These are phyloP conservation scores for Rehmannia glutinosa DNA, from an alignment of 257 asterid genomes.

Conservation along the genomic window DNA sequence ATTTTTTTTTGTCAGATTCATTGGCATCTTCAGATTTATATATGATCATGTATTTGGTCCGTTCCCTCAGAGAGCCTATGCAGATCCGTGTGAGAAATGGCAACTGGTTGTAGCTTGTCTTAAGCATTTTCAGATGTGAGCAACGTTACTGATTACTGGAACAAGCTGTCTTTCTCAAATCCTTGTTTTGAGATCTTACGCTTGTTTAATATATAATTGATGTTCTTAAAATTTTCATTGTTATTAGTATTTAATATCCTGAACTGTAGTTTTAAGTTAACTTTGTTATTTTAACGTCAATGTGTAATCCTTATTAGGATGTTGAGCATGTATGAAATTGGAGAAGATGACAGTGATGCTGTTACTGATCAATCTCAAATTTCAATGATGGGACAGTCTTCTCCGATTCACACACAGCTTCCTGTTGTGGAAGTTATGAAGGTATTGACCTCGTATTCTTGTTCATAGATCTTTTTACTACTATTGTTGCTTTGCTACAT, in stretches of 20 bases:
- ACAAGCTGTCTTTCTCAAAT: neutral
- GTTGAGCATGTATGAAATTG: slow-evolving; percentile 76
- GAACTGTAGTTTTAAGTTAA: slow-evolving; percentile 9
- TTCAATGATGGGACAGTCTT: slow-evolving; percentile 52
- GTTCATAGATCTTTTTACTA: slow-evolving; percentile 6
- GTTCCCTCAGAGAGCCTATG: slow-evolving; percentile 94
- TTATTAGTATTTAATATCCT: neutral
- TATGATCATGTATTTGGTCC: slow-evolving; percentile 95
- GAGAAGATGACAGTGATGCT: slow-evolving; percentile 73
- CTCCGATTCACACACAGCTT: slow-evolving; percentile 64
- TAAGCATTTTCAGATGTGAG: slow-evolving; percentile 83
- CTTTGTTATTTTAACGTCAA: slow-evolving; percentile 11
- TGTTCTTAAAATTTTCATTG: neutral
- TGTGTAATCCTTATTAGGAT: slow-evolving; percentile 50
- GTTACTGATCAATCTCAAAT: slow-evolving; percentile 56
- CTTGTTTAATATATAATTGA: neutral
- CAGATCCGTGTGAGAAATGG: slow-evolving; percentile 95
- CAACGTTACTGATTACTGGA: slow-evolving; percentile 16
- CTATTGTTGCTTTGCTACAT: slow-evolving; percentile 9
- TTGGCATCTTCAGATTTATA: slow-evolving; percentile 92
- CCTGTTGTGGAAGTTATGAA: slow-evolving; percentile 83
- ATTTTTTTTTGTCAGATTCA: slow-evolving; percentile 54
- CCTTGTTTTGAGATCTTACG: neutral
- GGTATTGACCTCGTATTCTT: slow-evolving; percentile 36
- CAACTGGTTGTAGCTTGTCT: slow-evolving; percentile 85